These are phyloP conservation scores for Friedmanniomyces simplex DNA, from an alignment of 495 filamentous ascomycete species.

Conservation along the genomic window DNA sequence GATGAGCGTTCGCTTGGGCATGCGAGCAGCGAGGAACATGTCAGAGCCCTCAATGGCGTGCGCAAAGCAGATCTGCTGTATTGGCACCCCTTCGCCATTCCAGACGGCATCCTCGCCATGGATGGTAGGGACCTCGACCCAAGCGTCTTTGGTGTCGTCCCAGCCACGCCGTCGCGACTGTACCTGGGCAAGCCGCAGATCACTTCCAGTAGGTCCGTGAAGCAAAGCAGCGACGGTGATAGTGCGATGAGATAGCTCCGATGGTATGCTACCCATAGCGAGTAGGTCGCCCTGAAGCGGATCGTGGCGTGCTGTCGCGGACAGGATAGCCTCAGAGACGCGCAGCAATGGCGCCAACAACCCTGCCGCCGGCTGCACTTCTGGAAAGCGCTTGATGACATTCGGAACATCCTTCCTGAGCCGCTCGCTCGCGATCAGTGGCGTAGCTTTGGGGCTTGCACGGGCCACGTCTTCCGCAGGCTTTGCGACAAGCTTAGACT, in stretches of 20 bases:
- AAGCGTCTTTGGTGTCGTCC: slow-evolving; percentile 31
- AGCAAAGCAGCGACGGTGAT: slow-evolving; percentile 38
- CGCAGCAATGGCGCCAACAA: slow-evolving; percentile 16
- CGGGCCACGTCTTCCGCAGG: slow-evolving; percentile 3
- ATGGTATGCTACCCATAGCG: slow-evolving; percentile 24
- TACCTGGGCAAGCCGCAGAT: slow-evolving; percentile 41
- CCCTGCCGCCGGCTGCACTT: slow-evolving; percentile 21
- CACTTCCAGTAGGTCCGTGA: slow-evolving; percentile 41
- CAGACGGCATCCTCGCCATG: slow-evolving; percentile 37
- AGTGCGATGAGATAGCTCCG: slow-evolving; percentile 10
- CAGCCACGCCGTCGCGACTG: slow-evolving; percentile 37
- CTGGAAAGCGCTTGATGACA: slow-evolving; percentile 15
- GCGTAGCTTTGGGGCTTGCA: background rate
- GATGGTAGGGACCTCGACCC: slow-evolving; percentile 28
- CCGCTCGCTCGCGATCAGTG: slow-evolving; percentile 1
- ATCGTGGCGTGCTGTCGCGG: slow-evolving; percentile 21
- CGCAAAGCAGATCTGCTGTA: slow-evolving; percentile 59
- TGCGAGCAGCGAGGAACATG: slow-evolving; percentile 26
- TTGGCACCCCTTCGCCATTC: slow-evolving; percentile 47
- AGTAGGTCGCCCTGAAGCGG: slow-evolving; percentile 25
- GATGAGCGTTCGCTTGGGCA: slow-evolving; percentile 19
- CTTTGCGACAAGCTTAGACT: background rate
- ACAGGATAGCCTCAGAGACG: slow-evolving; percentile 24
- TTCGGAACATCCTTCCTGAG: slow-evolving; percentile 1
- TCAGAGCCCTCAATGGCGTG: slow-evolving; percentile 30